Evolutionary conservation across 768 basidiomycete species (phyloP).

Genomic region (Amanita thiersii): DNA sequence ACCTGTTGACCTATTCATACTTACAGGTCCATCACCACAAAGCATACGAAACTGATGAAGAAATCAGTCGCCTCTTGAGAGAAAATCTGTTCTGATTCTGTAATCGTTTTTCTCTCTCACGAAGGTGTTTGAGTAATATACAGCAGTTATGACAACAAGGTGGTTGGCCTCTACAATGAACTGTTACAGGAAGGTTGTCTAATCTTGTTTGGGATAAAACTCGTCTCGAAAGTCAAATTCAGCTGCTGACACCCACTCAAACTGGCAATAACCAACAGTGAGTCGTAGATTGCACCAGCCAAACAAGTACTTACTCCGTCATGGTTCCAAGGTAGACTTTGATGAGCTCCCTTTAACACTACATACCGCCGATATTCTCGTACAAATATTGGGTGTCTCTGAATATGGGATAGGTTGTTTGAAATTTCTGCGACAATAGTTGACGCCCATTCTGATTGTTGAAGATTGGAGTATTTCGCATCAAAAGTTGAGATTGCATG

Average conservation of each 20-base stretch:
- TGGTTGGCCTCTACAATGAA: no score
- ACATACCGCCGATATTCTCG: conserved; percentile 57
- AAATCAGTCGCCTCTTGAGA: no score
- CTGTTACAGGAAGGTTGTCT: conserved; percentile 6
- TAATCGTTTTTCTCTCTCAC: no score
- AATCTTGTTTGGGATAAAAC: conserved; percentile 25
- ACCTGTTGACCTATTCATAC: no score
- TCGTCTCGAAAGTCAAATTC: conserved; percentile 56
- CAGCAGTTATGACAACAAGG: no score
- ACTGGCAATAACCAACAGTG: conserved; percentile 28
- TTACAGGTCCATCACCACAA: no score
- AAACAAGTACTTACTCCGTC: conserved; percentile 8
- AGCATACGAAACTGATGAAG: no score
- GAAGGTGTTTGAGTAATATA: no score
- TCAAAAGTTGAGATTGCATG: conserved; percentile 34
- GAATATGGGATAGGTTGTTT: conserved; percentile 43
- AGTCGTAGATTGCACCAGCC: no score
- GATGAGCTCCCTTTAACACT: conserved; percentile 29
- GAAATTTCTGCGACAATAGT: conserved; percentile 38
- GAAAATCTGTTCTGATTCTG: no score
- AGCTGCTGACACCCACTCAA: conserved; percentile 43
- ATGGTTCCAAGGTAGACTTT: not conserved
- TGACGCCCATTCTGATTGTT: conserved; percentile 22
- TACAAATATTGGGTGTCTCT: conserved; percentile 58
- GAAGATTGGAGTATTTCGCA: conserved; percentile 25